phyloP scores from a whole-genome alignment of 2,329 filamentous ascomycete species.

The Colletotrichum lupini region DNA sequence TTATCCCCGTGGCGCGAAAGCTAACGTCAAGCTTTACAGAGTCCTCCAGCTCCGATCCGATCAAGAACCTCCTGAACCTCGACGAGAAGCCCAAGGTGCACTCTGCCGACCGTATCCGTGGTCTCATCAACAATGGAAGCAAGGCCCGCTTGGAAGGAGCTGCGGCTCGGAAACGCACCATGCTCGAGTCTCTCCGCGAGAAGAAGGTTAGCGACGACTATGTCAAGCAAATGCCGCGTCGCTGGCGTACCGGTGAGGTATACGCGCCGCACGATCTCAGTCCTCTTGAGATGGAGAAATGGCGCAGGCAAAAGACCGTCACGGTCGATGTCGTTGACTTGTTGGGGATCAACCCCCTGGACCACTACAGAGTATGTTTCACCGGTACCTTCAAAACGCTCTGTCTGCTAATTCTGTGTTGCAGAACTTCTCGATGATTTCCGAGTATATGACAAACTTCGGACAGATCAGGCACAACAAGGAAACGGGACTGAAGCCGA shows the following conservation, averaged over 20 bases:
- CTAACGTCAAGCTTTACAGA: conserved; percentile 12
- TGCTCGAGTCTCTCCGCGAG: conserved; percentile 52
- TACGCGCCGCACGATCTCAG: conserved; percentile 92
- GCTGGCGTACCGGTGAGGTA: conserved; percentile 83
- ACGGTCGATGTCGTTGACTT: conserved; percentile 81
- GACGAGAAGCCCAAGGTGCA: conserved; percentile 20
- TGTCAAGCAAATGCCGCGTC: conserved; percentile 73
- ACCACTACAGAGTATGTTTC: conserved; percentile 84
- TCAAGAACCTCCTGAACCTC: conserved; percentile 32
- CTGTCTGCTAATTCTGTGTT: neutral
- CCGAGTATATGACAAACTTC: conserved; percentile 86
- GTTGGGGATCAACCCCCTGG: conserved; percentile 81
- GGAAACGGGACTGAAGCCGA: conserved; percentile 82
- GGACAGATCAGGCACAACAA: conserved; percentile 85
- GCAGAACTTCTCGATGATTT: conserved; percentile 92
- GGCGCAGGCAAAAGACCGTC: conserved; percentile 68
- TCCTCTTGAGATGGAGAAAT: conserved; percentile 83
- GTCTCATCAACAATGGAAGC: conserved; percentile 38
- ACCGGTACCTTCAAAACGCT: neutral
- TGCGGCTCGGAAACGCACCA: conserved; percentile 43
- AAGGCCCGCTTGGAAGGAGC: conserved; percentile 37
- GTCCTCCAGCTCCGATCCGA: conserved; percentile 7
- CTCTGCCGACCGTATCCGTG: conserved; percentile 27
- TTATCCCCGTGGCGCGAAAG: neutral
- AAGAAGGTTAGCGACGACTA: conserved; percentile 61